Conservation (phyloP, 2,329 filamentous ascomycete species). For the Chaetomium globosum region DNA sequence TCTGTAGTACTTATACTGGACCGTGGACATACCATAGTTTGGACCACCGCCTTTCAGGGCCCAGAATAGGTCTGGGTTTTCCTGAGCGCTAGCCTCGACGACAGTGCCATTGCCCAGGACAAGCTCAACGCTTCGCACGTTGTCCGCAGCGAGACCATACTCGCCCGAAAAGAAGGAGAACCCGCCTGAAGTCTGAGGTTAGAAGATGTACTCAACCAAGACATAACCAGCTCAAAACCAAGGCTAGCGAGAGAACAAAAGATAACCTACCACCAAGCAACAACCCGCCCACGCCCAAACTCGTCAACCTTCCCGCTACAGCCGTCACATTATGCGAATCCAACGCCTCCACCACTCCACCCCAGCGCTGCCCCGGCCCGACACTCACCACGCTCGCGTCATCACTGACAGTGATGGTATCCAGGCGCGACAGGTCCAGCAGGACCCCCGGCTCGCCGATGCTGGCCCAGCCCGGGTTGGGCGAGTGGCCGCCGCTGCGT, state of each 20-base stretch:
- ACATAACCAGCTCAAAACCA: too few relatives aligned
- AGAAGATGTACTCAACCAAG: too few relatives aligned
- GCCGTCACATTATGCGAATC: not conserved
- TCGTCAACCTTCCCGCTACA: not conserved
- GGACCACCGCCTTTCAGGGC: constrained; percentile 1
- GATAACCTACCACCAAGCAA: not conserved
- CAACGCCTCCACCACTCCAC: not conserved
- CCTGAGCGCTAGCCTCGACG: not conserved
- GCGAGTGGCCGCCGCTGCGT: constrained; percentile 14
- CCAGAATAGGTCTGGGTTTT: not conserved
- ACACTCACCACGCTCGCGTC: not conserved
- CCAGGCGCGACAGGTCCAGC: constrained; percentile 8
- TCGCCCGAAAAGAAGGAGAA: constrained; percentile 5
- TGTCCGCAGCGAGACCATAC: constrained; percentile 18
- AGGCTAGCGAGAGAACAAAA: too few relatives aligned
- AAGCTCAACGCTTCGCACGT: not conserved
- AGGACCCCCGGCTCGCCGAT: not conserved
- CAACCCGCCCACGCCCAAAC: constrained; percentile 1
- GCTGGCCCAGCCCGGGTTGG: constrained; percentile 5
- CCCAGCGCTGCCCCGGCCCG: constrained; percentile 6
- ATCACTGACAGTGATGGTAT: not conserved
- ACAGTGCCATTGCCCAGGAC: constrained; percentile 4
- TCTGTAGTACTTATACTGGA: not conserved
- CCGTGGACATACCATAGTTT: not conserved
- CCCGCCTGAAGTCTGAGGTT: not conserved